phyloP scores from a whole-genome alignment of 129 eudicot genomes.

The Artemisia argyi region DNA sequence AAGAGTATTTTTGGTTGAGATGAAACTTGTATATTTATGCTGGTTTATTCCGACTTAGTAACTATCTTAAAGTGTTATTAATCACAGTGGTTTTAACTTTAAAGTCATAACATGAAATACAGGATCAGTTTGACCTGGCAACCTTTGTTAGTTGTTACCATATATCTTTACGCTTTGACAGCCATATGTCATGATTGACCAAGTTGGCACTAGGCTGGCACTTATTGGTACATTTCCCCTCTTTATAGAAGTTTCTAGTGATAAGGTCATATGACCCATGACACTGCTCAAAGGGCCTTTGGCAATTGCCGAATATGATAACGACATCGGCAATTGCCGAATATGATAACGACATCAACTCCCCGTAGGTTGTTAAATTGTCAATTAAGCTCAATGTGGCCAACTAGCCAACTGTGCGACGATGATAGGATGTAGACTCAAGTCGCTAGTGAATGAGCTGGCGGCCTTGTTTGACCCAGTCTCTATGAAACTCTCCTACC shows the following conservation, averaged over 20 bases:
- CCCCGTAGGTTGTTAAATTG: not conserved
- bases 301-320: not conserved
- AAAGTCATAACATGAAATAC: not conserved
- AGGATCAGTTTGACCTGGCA: not conserved
- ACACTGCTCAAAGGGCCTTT: constrained; percentile 6
- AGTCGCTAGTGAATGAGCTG: constrained; percentile 12
- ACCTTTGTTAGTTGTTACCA: not conserved
- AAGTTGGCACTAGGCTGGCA: not conserved
- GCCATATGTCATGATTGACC: not conserved
- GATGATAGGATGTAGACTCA: constrained; percentile 14
- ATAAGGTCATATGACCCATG: not conserved
- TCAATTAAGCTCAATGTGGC: constrained; percentile 15
- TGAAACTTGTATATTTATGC: not conserved
- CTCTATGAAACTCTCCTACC: not conserved
- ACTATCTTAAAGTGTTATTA: not conserved
- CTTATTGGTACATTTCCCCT: not conserved
- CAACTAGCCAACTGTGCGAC: constrained; percentile 7
- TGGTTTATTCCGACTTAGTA: not conserved
- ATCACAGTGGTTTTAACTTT: not conserved
- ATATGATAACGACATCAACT: constrained; percentile 13
- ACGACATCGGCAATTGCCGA: too few species aligned
- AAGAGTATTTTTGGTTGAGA: not conserved
- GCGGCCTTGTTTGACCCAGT: constrained; percentile 1
- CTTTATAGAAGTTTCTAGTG: not conserved
- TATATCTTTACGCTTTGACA: not conserved